Conservation (phyloP, 305 asterid species). For the Fraxinus ornus region DNA sequence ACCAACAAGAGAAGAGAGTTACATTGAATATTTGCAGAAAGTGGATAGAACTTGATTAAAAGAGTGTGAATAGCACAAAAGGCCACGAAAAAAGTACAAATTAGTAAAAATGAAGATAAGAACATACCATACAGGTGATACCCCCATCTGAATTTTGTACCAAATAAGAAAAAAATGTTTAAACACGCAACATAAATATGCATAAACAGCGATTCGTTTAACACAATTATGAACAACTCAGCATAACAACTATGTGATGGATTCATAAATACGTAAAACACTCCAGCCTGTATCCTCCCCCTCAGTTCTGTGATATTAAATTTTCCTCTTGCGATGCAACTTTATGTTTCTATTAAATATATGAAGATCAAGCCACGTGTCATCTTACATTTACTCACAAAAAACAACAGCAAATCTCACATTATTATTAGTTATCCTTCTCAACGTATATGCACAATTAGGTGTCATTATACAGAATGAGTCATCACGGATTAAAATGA, state of each 20-base stretch:
- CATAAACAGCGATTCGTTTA: not conserved
- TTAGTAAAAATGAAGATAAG: not conserved
- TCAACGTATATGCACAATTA: not conserved
- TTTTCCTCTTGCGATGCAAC: too few species aligned
- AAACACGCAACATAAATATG: not conserved
- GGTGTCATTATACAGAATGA: not conserved
- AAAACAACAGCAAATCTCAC: not conserved
- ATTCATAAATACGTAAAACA: not conserved
- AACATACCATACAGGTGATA: not conserved
- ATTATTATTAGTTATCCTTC: not conserved
- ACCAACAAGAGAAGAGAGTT: not conserved
- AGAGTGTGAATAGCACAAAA: not conserved
- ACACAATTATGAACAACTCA: not conserved
- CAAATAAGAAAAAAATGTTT: not conserved
- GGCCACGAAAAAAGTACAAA: not conserved
- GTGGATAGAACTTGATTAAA: not conserved
- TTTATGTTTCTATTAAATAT: not conserved
- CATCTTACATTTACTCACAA: not conserved
- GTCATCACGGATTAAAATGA: not conserved
- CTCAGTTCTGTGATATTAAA: not conserved
- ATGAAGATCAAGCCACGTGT: not conserved
- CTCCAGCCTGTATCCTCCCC: not conserved
- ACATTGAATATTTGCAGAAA: constrained; percentile 2
- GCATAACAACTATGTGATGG: not conserved
- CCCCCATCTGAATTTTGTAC: not conserved